phyloP scores from a whole-genome alignment of 2,329 filamentous ascomycete genomes.

The Penicillium frequentans region DNA sequence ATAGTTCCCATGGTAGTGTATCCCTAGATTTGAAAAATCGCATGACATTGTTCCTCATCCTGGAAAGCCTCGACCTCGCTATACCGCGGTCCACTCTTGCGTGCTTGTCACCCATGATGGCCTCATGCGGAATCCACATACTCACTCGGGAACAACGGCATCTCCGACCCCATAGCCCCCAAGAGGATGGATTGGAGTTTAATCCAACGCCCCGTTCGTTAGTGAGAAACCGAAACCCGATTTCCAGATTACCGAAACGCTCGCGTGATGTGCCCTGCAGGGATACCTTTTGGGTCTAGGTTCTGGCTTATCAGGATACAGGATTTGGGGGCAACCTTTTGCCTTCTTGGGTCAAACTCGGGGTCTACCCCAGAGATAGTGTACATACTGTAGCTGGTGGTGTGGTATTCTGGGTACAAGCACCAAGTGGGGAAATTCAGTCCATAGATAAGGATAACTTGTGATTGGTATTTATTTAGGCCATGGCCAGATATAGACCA shows the following conservation, averaged over 20 bases:
- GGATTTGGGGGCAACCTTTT: not conserved
- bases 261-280: not conserved
- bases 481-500: not conserved
- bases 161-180: not conserved
- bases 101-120: slow-evolving; percentile 14
- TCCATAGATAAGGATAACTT: not conserved
- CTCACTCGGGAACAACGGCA: not conserved
- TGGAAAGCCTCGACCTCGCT: not conserved
- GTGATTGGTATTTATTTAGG: not conserved
- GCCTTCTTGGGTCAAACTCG: not conserved
- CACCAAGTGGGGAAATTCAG: not conserved
- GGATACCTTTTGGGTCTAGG: not conserved
- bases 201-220: not conserved
- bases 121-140: slow-evolving; percentile 12
- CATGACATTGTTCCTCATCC: not conserved
- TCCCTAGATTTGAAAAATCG: not conserved
- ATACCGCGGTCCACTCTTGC: slow-evolving; percentile 5
- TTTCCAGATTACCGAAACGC: not conserved
- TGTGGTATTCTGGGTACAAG: not conserved
- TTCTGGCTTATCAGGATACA: not conserved
- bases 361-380: no score
- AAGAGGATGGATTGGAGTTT: not conserved
- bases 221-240: not conserved
- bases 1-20: not conserved
- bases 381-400: no score